Conservation (phyloP, 495 filamentous ascomycete species). For the Penicillium arizonense region DNA sequence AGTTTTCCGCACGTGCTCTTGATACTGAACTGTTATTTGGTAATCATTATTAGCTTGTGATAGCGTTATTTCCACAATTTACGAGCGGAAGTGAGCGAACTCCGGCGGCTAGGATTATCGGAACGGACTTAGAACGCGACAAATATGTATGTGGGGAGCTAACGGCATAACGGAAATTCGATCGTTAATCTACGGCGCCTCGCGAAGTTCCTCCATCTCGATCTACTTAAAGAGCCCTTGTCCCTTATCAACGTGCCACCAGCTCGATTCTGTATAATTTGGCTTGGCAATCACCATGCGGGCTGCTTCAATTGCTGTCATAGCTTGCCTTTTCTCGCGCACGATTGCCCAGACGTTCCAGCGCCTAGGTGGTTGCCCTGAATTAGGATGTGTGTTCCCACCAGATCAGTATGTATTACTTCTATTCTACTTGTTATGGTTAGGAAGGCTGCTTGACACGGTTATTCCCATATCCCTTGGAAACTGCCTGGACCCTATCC, state of each 20-base stretch:
- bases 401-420: slow-evolving; percentile 60
- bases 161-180: too few species aligned
- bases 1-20: slow-evolving; percentile 10
- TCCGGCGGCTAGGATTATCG: not conserved
- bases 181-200: too few species aligned
- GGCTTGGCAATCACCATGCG: slow-evolving; percentile 23
- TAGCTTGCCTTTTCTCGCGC: slow-evolving; percentile 21
- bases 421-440: not conserved
- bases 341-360: slow-evolving; percentile 62
- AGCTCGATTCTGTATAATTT: not conserved
- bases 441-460: too few species aligned
- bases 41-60: slow-evolving; percentile 2
- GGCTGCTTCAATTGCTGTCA: slow-evolving; percentile 13
- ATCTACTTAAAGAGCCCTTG: not conserved
- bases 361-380: slow-evolving; percentile 66
- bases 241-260: not conserved
- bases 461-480: too few species aligned
- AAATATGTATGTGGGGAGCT: too few species aligned
- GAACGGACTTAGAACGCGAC: too few species aligned
- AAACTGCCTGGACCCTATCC: too few species aligned
- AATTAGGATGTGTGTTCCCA: slow-evolving; percentile 71
- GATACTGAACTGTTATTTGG: not conserved
- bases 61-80: not conserved
- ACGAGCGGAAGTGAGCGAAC: not conserved
- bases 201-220: too few species aligned